Conservation (phyloP, 257 asterid genomes). For the Nicotiana undulata region DNA sequence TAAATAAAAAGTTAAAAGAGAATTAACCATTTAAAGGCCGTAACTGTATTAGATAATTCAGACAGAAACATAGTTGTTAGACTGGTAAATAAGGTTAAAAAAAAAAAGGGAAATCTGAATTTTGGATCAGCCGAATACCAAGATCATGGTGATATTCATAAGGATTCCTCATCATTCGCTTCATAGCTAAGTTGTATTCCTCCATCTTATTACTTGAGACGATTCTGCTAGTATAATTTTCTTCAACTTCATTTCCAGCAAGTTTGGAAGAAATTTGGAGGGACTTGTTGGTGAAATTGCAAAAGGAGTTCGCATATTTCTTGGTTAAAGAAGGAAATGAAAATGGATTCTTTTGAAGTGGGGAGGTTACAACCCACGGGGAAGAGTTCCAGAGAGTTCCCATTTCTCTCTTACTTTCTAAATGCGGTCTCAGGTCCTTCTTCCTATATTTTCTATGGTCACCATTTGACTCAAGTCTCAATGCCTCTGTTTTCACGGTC, state of each 20-base stretch:
- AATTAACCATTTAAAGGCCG: not conserved
- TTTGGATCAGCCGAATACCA: constrained; percentile 28
- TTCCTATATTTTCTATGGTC: not conserved
- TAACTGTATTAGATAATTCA: not conserved
- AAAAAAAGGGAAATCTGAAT: not conserved
- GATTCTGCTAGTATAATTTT: constrained; percentile 12
- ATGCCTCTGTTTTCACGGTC: not conserved
- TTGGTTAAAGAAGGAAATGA: constrained; percentile 17
- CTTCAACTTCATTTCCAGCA: constrained; percentile 32
- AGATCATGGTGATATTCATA: constrained; percentile 90
- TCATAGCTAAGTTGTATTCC: constrained; percentile 74
- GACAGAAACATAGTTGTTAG: not conserved
- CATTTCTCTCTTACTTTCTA: constrained; percentile 15
- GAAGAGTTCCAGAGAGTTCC: constrained; percentile 18
- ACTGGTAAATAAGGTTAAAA: not conserved
- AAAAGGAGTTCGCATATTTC: not conserved
- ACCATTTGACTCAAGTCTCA: not conserved
- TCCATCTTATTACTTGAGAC: constrained; percentile 40
- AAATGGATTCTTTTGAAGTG: constrained; percentile 13
- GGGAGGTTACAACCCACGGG: constrained; percentile 18
- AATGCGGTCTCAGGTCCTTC: not conserved
- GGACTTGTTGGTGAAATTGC: constrained; percentile 10
- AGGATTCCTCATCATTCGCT: constrained; percentile 89
- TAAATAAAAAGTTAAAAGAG: not conserved
- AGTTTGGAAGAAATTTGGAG: constrained; percentile 36